phyloP scores from a whole-genome alignment of 257 asterid genomes.

The Capsicum rhomboideum region DNA sequence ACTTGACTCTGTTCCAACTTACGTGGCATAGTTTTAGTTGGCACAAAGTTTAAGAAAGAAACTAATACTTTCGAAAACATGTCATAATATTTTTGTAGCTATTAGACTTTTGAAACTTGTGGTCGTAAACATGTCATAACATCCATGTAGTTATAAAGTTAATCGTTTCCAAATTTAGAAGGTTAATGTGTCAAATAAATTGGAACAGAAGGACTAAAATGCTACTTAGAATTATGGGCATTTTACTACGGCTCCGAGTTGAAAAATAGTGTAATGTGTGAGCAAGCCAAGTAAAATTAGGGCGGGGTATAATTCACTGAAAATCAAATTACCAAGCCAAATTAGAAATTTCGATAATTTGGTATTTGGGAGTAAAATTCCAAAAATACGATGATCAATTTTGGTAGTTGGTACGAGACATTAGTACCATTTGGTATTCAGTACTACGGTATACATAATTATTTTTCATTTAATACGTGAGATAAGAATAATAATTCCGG shows the following conservation, averaged over 20 bases:
- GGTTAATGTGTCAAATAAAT: neutral
- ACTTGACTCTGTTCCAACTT: neutral
- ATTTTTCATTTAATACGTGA: too few species aligned
- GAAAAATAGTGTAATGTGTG: neutral
- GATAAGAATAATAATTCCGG: too few species aligned
- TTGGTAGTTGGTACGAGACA: neutral
- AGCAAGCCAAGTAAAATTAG: neutral
- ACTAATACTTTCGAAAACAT: neutral
- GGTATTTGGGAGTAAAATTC: neutral
- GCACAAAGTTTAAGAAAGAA: neutral
- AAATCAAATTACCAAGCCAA: too few species aligned
- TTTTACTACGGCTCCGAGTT: neutral
- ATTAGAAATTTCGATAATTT: neutral
- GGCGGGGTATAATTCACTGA: neutral
- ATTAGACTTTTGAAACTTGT: neutral
- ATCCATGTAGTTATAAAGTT: neutral
- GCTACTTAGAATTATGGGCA: neutral
- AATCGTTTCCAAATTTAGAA: neutral
- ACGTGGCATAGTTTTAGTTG: neutral
- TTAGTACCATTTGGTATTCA: neutral
- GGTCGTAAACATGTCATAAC: neutral
- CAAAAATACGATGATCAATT: neutral
- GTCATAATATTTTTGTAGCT: neutral
- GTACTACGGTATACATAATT: neutral
- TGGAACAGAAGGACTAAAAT: neutral